Evolutionary conservation across 2,329 filamentous ascomycete species (phyloP).

Genomic region (Fusarium falciforme): DNA sequence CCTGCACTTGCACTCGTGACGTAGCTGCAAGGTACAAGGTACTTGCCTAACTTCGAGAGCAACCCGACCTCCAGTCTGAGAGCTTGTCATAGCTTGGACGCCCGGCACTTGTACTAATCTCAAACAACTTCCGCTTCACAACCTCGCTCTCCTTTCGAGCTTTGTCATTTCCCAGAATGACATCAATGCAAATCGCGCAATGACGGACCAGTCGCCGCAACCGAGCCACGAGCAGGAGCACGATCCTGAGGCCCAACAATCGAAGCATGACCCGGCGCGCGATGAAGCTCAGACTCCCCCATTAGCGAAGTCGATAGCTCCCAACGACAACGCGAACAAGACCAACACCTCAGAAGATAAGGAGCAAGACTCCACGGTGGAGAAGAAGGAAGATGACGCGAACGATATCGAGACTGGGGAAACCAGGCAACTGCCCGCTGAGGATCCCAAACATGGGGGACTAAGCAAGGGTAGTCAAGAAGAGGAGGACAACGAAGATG

Average conservation of each 20-base stretch:
- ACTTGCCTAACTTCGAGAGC: conserved; percentile 23
- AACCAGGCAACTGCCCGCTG: conserved; percentile 4
- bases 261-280: conserved; percentile 30
- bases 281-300: conserved; percentile 17
- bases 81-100: conserved; percentile 42
- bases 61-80: conserved; percentile 20
- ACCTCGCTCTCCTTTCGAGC: conserved; percentile 23
- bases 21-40: conserved; percentile 45
- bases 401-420: conserved; percentile 17
- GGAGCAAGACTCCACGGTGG: conserved; percentile 43
- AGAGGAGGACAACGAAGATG: conserved; percentile 18
- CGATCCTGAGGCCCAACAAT: conserved; percentile 29
- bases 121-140: conserved; percentile 18
- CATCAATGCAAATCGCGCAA: conserved; percentile 46
- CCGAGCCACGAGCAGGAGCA: conserved; percentile 44
- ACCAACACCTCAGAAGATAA: conserved; percentile 56
- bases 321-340: conserved; percentile 42
- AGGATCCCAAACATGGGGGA: conserved; percentile 37
- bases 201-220: conserved; percentile 56
- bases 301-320: conserved; percentile 6
- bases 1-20: conserved; percentile 43
- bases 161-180: conserved; percentile 44
- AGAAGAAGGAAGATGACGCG: not conserved
- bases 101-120: conserved; percentile 16
- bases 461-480: conserved; percentile 30